These are phyloP conservation scores for Trypanosoma brucei DNA, from an alignment of 208 protist species.

Conservation along the genomic window DNA sequence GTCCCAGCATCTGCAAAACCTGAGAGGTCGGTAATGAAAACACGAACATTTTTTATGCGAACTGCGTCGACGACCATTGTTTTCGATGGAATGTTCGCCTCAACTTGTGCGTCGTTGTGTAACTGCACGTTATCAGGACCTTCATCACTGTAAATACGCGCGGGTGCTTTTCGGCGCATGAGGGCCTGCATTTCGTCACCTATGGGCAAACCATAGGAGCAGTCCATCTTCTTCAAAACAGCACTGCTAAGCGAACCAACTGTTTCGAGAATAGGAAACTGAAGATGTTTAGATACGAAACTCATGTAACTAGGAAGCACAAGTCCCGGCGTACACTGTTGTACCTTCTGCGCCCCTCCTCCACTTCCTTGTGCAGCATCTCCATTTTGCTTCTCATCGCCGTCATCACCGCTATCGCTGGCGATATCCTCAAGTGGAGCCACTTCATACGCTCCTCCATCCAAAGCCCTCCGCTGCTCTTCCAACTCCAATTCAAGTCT, in stretches of 20 bases:
- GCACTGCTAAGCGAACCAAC: conserved; percentile 40
- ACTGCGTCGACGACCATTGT: conserved; percentile 26
- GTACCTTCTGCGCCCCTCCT: conserved; percentile 15
- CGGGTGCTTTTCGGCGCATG: conserved; percentile 57
- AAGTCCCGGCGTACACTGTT: conserved; percentile 43
- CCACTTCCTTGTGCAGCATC: conserved; percentile 11
- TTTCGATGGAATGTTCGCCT: conserved; percentile 83
- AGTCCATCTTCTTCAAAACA: conserved; percentile 38
- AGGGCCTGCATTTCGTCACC: conserved; percentile 69
- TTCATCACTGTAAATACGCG: conserved; percentile 47
- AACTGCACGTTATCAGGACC: conserved; percentile 52
- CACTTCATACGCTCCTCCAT: conserved; percentile 24
- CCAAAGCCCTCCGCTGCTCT: conserved; percentile 27
- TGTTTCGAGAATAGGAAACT: conserved; percentile 68
- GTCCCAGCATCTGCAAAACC: conserved; percentile 59
- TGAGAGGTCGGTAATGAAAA: conserved; percentile 69
- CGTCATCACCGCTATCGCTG: conserved; percentile 33
- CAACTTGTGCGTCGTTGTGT: conserved; percentile 79
- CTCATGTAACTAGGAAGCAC: conserved; percentile 62
- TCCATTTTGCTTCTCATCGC: conserved; percentile 18
- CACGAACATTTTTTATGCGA: conserved; percentile 37
- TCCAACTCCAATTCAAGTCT: conserved; percentile 57
- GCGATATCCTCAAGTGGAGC: conserved; percentile 31
- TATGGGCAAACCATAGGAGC: conserved; percentile 77
- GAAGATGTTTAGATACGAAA: conserved; percentile 57